phyloP scores from a whole-genome alignment of 139 green algal genomes.

The Volvox reticuliferus region DNA sequence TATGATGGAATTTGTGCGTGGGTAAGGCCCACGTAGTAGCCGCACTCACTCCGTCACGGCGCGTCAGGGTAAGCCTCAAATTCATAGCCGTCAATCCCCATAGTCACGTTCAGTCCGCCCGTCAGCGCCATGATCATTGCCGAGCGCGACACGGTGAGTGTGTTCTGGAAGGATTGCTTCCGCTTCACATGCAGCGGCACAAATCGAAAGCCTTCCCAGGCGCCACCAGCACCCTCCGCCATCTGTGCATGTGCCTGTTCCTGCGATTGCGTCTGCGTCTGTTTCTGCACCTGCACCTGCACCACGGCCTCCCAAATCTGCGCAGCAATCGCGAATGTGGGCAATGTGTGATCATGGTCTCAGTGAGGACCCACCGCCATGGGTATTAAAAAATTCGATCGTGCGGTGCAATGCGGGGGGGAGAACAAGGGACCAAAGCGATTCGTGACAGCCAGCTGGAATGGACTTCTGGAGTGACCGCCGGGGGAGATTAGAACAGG shows the following conservation, averaged over 20 bases:
- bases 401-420: no score
- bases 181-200: constrained; percentile 30
- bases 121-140: constrained; percentile 20
- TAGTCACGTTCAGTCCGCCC: neutral
- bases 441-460: no score
- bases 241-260: neutral
- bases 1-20: no score
- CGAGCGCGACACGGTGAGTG: constrained; percentile 30
- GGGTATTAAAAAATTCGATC: no score
- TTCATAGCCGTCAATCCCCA: neutral
- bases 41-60: neutral
- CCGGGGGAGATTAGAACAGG: no score
- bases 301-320: constrained; percentile 45
- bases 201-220: neutral
- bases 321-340: no score
- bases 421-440: no score
- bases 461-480: no score
- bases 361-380: no score
- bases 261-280: neutral
- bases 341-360: no score
- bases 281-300: constrained; percentile 12
- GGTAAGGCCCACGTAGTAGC: no score
- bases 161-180: constrained; percentile 38
- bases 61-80: neutral
- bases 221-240: no score